Percentiles rank a stretch among this genome's conserved stretches.
phyloP scores from a whole-genome alignment of 2,329 filamentous ascomycete species.

The Neopestalotiopsis rosae region DNA sequence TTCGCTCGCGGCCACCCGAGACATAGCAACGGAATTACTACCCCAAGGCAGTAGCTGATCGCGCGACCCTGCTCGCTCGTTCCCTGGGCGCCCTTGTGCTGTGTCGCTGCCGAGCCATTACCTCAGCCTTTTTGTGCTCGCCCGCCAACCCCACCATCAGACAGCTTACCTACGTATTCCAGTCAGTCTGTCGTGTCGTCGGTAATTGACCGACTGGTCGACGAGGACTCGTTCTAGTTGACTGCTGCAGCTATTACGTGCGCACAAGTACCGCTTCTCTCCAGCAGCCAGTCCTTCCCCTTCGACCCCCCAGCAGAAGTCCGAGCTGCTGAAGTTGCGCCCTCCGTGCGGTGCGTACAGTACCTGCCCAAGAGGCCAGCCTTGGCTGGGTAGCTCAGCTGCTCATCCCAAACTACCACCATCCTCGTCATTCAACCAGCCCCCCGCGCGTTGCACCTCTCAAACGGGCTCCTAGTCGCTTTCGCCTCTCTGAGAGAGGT shows the following conservation, averaged over 20 bases:
- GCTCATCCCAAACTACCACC: conserved; percentile 8
- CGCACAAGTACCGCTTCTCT: neutral
- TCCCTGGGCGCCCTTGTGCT: neutral
- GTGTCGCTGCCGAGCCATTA: neutral
- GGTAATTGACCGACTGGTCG: neutral
- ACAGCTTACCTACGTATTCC: neutral
- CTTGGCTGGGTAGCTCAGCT: conserved; percentile 5
- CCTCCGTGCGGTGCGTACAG: neutral
- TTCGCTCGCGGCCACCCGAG: conserved; percentile 5
- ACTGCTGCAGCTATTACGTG: neutral
- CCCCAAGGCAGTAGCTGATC: conserved; percentile 11
- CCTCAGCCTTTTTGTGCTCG: neutral
- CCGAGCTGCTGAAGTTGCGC: neutral
- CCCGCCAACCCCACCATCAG: neutral
- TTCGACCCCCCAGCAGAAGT: neutral
- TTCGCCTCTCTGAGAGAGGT: conserved; percentile 1
- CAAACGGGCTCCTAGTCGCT: conserved; percentile 5
- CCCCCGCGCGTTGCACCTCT: conserved; percentile 7
- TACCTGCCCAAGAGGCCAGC: neutral
- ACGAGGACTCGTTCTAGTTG: neutral
- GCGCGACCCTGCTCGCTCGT: neutral
- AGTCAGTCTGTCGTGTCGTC: neutral
- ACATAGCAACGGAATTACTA: conserved; percentile 1
- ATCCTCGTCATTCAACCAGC: conserved; percentile 8
- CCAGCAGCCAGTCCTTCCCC: neutral